Base-by-base conservation (phyloP, 257 asterid species). In the Przewalskia tangutica region DNA sequence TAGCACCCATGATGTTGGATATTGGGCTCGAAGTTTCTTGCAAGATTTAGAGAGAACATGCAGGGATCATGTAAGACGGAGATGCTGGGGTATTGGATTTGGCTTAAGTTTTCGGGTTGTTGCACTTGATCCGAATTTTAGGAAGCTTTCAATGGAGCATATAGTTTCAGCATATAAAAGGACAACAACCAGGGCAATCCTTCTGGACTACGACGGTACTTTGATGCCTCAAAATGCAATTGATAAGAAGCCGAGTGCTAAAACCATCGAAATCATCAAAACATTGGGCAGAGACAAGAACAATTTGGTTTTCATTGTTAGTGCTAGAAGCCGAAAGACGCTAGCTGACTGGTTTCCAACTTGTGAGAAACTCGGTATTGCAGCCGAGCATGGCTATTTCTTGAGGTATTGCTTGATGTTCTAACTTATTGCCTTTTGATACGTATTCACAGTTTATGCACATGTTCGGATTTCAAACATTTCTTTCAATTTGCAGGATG, bases 21-120 rank as follows among this genome's bases (percentile, higher is more conserved):
- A 94, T 81, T 94, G 98, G 98, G 97, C 97, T 18, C 91, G 93
- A 23, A 94, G 98, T 83, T 94, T 94, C 89, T 89, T 92, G 82
- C 96, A 91, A 32, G 98, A 94, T 89, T 85, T 94, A 80, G 97
- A 89, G 75, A 87, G 98, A 83, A 89, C 97, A 0, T 94, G 98
- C 70, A 94, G 91, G 90, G 97, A 94, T 85, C 98, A 94, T 18
- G 91, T 73, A 18, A 85, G 90, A 14, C 84, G 93, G 18, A 92
- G 98, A 83, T 94, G 97, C 82, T 94, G 98, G 98, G 98, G 98
- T 5, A 94, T 94, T 75, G 98, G 98, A 18, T 94, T 94, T 13
- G 98, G 98, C 66, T 85, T 94, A 51, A 89, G 97, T 81, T 94
- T 94, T 64, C 81, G 98, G 87, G 98, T 94, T 11, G 97, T 94